A percentile compares a stretch with the other conserved stretches of the same genome.
Conservation (phyloP, 805 yeast genomes). For the Saturnispora diversa region DNA sequence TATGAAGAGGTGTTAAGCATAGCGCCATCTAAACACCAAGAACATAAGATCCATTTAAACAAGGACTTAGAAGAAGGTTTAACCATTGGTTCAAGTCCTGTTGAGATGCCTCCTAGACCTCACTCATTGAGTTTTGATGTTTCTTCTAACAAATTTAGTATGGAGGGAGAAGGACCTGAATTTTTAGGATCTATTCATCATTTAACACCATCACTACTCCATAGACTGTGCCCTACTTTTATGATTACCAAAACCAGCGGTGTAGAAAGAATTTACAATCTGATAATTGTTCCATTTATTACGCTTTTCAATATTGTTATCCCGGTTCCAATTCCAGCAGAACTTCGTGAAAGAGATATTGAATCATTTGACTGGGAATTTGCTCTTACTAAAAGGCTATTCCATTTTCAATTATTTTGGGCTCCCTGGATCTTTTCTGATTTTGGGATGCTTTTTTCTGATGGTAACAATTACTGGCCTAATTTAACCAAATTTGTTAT, state of each 20-base stretch:
- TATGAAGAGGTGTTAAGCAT: not conserved
- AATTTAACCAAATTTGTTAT: constrained; percentile 17
- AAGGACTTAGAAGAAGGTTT: constrained; percentile 4
- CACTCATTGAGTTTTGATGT: constrained; percentile 1
- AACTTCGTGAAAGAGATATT: constrained; percentile 8
- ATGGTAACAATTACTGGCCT: constrained; percentile 1
- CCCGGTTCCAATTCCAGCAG: constrained; percentile 23
- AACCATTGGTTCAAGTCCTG: not conserved
- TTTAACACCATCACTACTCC: constrained; percentile 5
- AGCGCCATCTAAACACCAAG: not conserved
- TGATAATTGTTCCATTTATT: constrained; percentile 23
- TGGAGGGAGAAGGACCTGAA: not conserved
- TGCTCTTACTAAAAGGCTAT: constrained; percentile 20
- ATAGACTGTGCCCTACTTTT: constrained; percentile 13
- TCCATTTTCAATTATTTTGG: constrained; percentile 25
- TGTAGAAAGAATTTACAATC: constrained; percentile 20
- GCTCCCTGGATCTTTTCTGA: constrained; percentile 11
- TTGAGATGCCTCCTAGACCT: not conserved
- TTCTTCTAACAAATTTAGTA: not conserved
- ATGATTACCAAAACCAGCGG: constrained; percentile 6
- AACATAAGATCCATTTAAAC: not conserved
- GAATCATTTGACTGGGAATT: constrained; percentile 18
- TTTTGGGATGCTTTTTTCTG: constrained; percentile 7
- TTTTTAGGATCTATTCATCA: constrained; percentile 7
- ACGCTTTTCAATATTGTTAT: constrained; percentile 21